Evolutionary conservation across 192 early-diverging fungal species (phyloP), one percentile per base, ranked within the genome.

Genomic region (Entomortierella parvispora): DNA sequence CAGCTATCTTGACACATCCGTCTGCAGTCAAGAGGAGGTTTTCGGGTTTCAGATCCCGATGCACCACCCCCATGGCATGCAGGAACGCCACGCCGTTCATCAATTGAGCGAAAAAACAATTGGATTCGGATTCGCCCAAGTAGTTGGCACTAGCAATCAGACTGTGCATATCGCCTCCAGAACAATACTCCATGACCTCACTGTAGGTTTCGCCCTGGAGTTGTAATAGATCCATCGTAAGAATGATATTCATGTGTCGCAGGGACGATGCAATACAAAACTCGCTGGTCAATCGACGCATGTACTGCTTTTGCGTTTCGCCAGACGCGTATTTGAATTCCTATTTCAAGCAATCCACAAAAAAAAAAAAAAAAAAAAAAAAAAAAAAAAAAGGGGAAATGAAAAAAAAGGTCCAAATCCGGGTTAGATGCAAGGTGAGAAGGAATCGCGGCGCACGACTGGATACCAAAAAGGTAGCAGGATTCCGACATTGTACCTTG

Each of bases 171-270:
- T 95, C 93, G 5, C 93, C 93, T 25, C 91, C 93, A 29, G 84
- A 81, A 52, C 90, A 90, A 71, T 88, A 95, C 64, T 95, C 93
- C 91, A 95, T 93, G 29, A 95, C 92, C 52, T 87, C 81, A 15
- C 83, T 83, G 56, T 83, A 87, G 11, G 68, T 80, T 20, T 82
- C 81, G 44, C 83, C 84, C 33, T 88, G 88, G 23, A 90, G 85
- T 33, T 82, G 85, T 32, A 87, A 51, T 55, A 95, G 69, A 68
- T 95, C 93, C 25, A 94, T 79, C 0, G 90, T 95, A 54, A 88
- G 69, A 33, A 95, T 88, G 15, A 95, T 84, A 62, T 95, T 92
- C 32, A 78, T 70, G 70, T 93, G 92, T 28, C 91, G 79, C 11
- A 95, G 75, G 9, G 88, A 87, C 9, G 90, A 92, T 18, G 85